Evolutionary conservation across 2,329 filamentous ascomycete species (phyloP).

Genomic region (Incumbomyces delicatus): DNA sequence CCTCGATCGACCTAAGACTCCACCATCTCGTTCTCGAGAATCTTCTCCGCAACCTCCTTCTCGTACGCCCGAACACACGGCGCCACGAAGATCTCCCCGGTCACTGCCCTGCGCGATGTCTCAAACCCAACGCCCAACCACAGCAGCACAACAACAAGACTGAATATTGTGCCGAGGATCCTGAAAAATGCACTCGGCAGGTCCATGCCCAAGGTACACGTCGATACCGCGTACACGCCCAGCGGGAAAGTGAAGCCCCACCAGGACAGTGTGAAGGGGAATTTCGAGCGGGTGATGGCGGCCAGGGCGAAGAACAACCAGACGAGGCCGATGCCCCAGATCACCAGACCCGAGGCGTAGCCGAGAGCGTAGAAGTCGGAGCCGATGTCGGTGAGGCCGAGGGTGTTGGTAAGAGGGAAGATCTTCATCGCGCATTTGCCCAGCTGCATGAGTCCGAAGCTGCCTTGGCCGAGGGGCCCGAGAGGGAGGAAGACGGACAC

Average conservation of each 20-base stretch:
- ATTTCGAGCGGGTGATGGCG: constrained; percentile 27
- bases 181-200: constrained; percentile 47
- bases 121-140: constrained; percentile 45
- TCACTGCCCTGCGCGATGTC: constrained; percentile 38
- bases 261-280: constrained; percentile 54
- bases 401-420: constrained; percentile 26
- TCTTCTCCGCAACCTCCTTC: not conserved
- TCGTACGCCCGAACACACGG: constrained; percentile 32
- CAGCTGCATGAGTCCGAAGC: constrained; percentile 45
- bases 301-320: constrained; percentile 31
- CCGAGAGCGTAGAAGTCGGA: constrained; percentile 26
- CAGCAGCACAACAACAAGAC: constrained; percentile 41
- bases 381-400: constrained; percentile 23
- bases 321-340: constrained; percentile 30
- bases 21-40: no score
- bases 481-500: constrained; percentile 59
- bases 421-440: constrained; percentile 37
- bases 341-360: constrained; percentile 25
- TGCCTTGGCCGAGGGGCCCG: constrained; percentile 56
- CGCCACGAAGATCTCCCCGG: constrained; percentile 43
- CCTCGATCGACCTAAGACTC: no score
- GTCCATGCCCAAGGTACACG: constrained; percentile 35
- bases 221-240: constrained; percentile 44
- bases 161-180: constrained; percentile 46
- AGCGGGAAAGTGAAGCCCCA: constrained; percentile 52